phyloP scores from a whole-genome alignment of 1,284 basidiomycete genomes.

The Stygiomarasmius scandens region DNA sequence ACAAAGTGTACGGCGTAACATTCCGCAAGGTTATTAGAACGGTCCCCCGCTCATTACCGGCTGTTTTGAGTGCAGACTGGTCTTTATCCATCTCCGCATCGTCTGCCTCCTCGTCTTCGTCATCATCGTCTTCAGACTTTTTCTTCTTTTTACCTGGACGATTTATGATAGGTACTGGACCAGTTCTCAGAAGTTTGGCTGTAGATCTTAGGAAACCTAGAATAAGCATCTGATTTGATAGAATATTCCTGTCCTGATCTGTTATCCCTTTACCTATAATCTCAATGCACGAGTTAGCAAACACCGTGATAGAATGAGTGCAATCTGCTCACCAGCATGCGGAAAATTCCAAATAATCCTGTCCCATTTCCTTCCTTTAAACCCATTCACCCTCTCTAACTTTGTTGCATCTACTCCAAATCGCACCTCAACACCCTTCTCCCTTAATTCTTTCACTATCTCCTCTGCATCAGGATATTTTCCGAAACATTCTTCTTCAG shows the following conservation, averaged over 20 bases:
- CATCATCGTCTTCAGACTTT: slow-evolving; percentile 44
- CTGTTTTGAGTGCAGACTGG: slow-evolving; percentile 9
- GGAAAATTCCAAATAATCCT: slow-evolving; percentile 96
- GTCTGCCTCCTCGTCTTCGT: slow-evolving; percentile 37
- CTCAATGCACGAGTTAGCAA: slow-evolving; percentile 14
- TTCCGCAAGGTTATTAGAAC: slow-evolving; percentile 90
- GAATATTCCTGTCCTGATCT: slow-evolving; percentile 93
- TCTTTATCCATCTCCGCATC: slow-evolving; percentile 27
- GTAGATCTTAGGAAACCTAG: slow-evolving; percentile 84
- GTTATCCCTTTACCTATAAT: slow-evolving; percentile 85
- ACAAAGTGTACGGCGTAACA: slow-evolving; percentile 86
- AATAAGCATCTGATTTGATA: slow-evolving; percentile 89
- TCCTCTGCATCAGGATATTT: slow-evolving; percentile 85
- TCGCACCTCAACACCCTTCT: slow-evolving; percentile 69
- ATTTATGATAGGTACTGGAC: slow-evolving; percentile 52
- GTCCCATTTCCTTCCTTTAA: slow-evolving; percentile 70
- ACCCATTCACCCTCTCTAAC: slow-evolving; percentile 59
- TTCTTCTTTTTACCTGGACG: slow-evolving; percentile 47
- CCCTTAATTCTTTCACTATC: slow-evolving; percentile 61
- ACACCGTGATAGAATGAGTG: neutral
- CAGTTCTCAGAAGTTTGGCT: slow-evolving; percentile 62
- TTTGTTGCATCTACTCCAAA: slow-evolving; percentile 88
- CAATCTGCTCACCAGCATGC: slow-evolving; percentile 74
- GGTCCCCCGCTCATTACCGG: slow-evolving; percentile 48
- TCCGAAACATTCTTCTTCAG: slow-evolving; percentile 71